A percentile compares a stretch with the other conserved stretches of the same genome.
phyloP scores from a whole-genome alignment of 2,329 filamentous ascomycete species.

The Trichoderma atroviride region DNA sequence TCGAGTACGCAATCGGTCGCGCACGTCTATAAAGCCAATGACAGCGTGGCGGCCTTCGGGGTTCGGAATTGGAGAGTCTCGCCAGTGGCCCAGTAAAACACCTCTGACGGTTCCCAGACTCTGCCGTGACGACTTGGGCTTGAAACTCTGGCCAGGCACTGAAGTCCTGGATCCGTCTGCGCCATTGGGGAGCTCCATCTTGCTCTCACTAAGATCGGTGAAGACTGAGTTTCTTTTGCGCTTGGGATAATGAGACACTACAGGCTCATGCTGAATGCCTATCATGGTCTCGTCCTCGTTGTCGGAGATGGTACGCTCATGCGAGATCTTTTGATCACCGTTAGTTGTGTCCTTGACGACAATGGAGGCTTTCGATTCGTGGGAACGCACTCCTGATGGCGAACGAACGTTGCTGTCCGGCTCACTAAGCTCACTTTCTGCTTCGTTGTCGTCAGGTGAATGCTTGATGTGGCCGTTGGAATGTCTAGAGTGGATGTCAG shows the following conservation, averaged over 20 bases:
- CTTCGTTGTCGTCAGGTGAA: conserved; percentile 45
- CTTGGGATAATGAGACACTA: conserved; percentile 52
- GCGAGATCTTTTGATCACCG: conserved; percentile 42
- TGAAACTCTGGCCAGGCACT: conserved; percentile 29
- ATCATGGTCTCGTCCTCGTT: conserved; percentile 50
- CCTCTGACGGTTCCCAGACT: conserved; percentile 46
- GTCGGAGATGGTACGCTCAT: conserved; percentile 38
- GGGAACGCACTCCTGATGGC: conserved; percentile 43
- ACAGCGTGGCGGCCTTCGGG: conserved; percentile 58
- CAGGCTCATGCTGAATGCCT: conserved; percentile 45
- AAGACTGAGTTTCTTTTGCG: conserved; percentile 58
- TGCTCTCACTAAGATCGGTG: conserved; percentile 53
- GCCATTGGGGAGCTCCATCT: conserved; percentile 44
- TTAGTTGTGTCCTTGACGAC: conserved; percentile 52
- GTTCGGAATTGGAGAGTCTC: conserved; percentile 57
- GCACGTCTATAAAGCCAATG: conserved; percentile 64
- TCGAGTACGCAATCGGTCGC: conserved; percentile 62
- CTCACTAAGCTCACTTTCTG: conserved; percentile 50
- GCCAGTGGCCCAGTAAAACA: conserved; percentile 61
- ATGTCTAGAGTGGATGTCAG: conserved; percentile 36
- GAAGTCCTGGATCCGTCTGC: conserved; percentile 39
- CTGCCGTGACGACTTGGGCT: conserved; percentile 36
- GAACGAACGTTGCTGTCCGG: conserved; percentile 41
- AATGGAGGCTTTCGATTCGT: conserved; percentile 56
- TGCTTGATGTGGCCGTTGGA: conserved; percentile 36